Base-by-base conservation (phyloP, 164 flowering plant species). In the Dillenia turbinata region DNA sequence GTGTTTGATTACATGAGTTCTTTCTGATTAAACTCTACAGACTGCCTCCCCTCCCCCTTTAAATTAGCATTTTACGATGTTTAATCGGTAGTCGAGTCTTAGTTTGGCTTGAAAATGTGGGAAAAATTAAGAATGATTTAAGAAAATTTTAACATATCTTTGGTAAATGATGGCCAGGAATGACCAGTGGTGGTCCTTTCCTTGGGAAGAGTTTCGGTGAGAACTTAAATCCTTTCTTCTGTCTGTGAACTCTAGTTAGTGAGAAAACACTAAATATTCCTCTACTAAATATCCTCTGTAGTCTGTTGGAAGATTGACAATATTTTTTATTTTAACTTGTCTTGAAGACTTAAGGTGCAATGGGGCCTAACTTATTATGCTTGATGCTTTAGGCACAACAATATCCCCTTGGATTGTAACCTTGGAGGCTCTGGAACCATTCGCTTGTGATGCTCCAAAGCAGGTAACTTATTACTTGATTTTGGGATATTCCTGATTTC, bases 321-420 rank as follows among this genome's bases (percentile, higher is more conserved):
- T 33, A 33, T 33, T 33, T 33, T 33, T 7, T 33, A 33, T 33
- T 33, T 33, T 33, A 33, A 0, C 40, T 33, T 33, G 40, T 5
- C 40, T 33, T 33, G 7, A 33, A 33, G 40, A 0, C 16, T 54
- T 49, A 9, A 26, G 40, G 10, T 46, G 43, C 44, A 49, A 19
- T n/a, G 14, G 13, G 19, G 11, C 5, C 55, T 47, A 56, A 66
- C 40, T 55, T 64, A 55, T 40, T 3, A 12, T 57, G 26, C 26
- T 54, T 54, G 44, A 53, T 62, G 52, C 48, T 63, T 74, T 67
- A 94, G 98, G 94, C 56, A 95, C 99, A 43, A 91, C 96, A 45
- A 49, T 95, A 65, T 91, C 99, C 60, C 99, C 99, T 51, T 95
- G 99, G 99, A 90, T 95, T 72, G 99, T 95, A 68, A 91, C 99